These are phyloP conservation scores for Rhodomyrtus tomentosa DNA, from an alignment of 345 rosid genomes.

Conservation along the genomic window DNA sequence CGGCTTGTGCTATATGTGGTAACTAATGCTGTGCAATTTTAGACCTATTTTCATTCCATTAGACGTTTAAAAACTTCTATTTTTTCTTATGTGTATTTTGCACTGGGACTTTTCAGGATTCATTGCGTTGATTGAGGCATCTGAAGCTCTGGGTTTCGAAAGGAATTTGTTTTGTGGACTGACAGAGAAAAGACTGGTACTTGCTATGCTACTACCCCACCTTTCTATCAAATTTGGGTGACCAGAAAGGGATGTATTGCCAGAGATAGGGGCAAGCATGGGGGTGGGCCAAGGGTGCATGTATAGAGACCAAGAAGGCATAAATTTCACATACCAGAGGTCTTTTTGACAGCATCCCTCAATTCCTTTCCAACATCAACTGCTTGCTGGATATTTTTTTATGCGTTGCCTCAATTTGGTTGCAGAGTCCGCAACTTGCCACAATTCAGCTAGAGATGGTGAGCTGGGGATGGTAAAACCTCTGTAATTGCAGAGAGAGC, in stretches of 20 bases:
- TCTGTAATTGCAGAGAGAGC: background rate
- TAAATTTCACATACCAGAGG: conserved; percentile 6
- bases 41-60: too few species aligned
- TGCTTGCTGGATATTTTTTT: background rate
- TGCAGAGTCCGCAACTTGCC: conserved; percentile 1
- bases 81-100: too few species aligned
- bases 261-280: too few species aligned
- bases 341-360: conserved; percentile 1
- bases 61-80: too few species aligned
- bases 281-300: background rate
- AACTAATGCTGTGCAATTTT: too few species aligned
- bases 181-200: too few species aligned
- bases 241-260: background rate
- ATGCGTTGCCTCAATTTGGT: background rate
- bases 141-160: too few species aligned
- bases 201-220: background rate
- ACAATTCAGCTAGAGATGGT: conserved; percentile 9
- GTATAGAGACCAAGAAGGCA: background rate
- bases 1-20: too few species aligned
- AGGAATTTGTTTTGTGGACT: too few species aligned
- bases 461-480: conserved; percentile 7
- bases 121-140: too few species aligned
- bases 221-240: too few species aligned
- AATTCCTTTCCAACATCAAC: background rate
- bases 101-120: too few species aligned